Conservation (phyloP, 2,329 filamentous ascomycete genomes). For the Xylaria sp. region DNA sequence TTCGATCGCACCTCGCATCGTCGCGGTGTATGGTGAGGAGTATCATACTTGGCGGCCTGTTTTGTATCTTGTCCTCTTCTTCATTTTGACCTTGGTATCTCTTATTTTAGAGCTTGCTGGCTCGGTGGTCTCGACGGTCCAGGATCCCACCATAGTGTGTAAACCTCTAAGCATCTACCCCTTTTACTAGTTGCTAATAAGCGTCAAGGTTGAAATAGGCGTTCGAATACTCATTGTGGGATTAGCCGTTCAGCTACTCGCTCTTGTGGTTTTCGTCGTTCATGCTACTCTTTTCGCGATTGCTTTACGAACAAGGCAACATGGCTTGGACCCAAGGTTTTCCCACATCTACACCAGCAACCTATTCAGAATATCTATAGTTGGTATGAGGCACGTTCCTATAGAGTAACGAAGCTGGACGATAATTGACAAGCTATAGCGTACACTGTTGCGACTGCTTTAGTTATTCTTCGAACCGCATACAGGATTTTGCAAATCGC, state of each 20-base stretch:
- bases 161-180: neutral
- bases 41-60: constrained; percentile 50
- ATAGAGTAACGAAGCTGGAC: neutral
- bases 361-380: constrained; percentile 56
- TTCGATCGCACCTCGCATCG: constrained; percentile 57
- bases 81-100: constrained; percentile 36
- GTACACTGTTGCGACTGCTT: constrained; percentile 36
- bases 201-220: constrained; percentile 44
- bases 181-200: constrained; percentile 19
- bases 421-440: constrained; percentile 32
- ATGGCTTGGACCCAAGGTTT: constrained; percentile 53
- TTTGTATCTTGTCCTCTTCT: constrained; percentile 48
- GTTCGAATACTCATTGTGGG: constrained; percentile 56
- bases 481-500: constrained; percentile 44
- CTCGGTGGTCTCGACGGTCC: constrained; percentile 52
- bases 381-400: constrained; percentile 51
- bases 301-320: constrained; percentile 51
- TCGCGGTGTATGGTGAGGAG: constrained; percentile 58
- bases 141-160: constrained; percentile 52
- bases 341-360: constrained; percentile 54
- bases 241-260: constrained; percentile 55
- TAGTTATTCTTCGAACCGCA: constrained; percentile 43
- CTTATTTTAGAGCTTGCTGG: constrained; percentile 55
- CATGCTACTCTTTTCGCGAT: constrained; percentile 55
- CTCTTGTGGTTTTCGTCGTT: constrained; percentile 53